Evolutionary conservation across 2,329 filamentous ascomycete genomes (phyloP).

Genomic region (Verticillium longisporum): DNA sequence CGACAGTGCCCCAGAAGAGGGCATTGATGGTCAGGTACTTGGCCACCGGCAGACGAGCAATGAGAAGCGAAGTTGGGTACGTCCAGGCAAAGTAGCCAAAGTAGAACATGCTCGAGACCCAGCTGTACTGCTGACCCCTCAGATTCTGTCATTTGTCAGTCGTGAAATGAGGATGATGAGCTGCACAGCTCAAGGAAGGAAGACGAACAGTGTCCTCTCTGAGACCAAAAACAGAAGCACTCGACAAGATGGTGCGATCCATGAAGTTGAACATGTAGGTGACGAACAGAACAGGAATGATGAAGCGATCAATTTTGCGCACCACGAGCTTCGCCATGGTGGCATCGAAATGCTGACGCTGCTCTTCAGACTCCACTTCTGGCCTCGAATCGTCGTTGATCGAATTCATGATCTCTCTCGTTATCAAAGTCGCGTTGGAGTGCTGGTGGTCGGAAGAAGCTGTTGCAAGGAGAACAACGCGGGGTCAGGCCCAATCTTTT

Average conservation of each 20-base stretch:
- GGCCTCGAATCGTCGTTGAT: slow-evolving; percentile 1
- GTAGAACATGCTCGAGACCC: slow-evolving; percentile 29
- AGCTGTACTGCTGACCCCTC: slow-evolving; percentile 49
- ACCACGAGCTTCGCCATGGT: slow-evolving; percentile 29
- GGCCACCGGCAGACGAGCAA: slow-evolving; percentile 38
- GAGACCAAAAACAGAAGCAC: slow-evolving; percentile 50
- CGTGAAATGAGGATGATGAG: too few relatives aligned
- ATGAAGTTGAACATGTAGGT: slow-evolving; percentile 56
- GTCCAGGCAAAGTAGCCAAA: slow-evolving; percentile 41
- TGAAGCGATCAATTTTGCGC: slow-evolving; percentile 46
- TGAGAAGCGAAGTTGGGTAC: slow-evolving; percentile 40
- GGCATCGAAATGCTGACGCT: slow-evolving; percentile 10
- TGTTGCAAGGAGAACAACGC: not conserved
- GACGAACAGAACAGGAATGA: slow-evolving; percentile 50
- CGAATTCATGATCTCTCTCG: slow-evolving; percentile 5
- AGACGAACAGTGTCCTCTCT: slow-evolving; percentile 33
- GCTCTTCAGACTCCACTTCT: slow-evolving; percentile 1
- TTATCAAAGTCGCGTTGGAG: not conserved
- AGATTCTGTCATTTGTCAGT: slow-evolving; percentile 34
- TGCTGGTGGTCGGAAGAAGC: too few relatives aligned
- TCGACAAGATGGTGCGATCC: slow-evolving; percentile 52
- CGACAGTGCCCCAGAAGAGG: slow-evolving; percentile 42
- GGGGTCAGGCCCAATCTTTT: not conserved
- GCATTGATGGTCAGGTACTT: slow-evolving; percentile 41
- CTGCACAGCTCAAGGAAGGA: not conserved